Evolutionary conservation across 1,139 yeast species (phyloP).

Genomic region (Candida glucosophila): DNA sequence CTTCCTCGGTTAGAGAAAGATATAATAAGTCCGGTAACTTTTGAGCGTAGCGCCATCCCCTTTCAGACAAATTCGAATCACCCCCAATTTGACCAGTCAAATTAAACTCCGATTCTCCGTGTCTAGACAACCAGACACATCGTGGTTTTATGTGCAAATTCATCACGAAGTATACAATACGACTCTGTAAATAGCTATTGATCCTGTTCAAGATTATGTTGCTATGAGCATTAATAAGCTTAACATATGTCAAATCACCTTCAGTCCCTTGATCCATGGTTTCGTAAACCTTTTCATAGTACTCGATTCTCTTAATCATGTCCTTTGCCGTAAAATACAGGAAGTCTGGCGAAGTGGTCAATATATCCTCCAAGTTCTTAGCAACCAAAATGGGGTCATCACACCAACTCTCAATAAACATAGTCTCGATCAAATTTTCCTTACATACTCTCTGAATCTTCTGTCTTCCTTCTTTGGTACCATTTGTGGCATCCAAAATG

Average conservation of each 20-base stretch:
- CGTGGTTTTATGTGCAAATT: constrained; percentile 89
- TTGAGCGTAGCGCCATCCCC: constrained; percentile 81
- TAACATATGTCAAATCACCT: constrained; percentile 69
- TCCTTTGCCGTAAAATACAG: constrained; percentile 65
- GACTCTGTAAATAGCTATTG: constrained; percentile 80
- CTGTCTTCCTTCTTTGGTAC: constrained; percentile 61
- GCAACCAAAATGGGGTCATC: constrained; percentile 70
- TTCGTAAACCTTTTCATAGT: constrained; percentile 68
- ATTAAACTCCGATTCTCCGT: constrained; percentile 90
- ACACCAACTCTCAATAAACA: constrained; percentile 89
- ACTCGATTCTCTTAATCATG: constrained; percentile 62
- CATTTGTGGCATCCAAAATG: constrained; percentile 78
- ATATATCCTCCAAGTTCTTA: constrained; percentile 78
- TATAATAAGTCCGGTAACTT: constrained; percentile 74
- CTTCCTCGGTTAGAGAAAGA: constrained; percentile 64
- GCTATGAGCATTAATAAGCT: constrained; percentile 77
- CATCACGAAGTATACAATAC: constrained; percentile 94
- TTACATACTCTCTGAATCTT: constrained; percentile 58
- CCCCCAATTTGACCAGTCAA: constrained; percentile 95
- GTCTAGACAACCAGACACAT: constrained; percentile 86
- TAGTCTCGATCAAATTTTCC: constrained; percentile 68
- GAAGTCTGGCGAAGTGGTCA: constrained; percentile 84
- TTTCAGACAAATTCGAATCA: constrained; percentile 75
- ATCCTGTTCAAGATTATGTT: constrained; percentile 84
- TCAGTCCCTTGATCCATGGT: constrained; percentile 54